A percentile compares a stretch with the other conserved stretches of the same genome.
phyloP scores from a whole-genome alignment of 106 monocot genomes.

The Allium fistulosum region DNA sequence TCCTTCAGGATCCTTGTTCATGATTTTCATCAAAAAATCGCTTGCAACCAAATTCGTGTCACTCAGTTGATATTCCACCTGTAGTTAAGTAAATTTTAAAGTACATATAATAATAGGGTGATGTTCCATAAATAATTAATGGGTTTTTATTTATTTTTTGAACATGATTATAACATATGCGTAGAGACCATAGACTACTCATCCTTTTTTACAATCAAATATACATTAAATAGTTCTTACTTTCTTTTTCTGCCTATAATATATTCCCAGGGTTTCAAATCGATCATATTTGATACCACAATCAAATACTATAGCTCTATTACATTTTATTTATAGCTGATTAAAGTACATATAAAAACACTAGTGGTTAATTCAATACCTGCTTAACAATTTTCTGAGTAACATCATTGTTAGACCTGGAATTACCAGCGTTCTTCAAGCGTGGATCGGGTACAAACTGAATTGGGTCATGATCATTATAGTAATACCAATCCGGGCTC shows the following conservation, averaged over 20 bases:
- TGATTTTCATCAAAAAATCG: slow-evolving; percentile 70
- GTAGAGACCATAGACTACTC: too few relatives aligned
- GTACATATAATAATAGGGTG: too few relatives aligned
- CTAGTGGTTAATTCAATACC: slow-evolving; percentile 15
- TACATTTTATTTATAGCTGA: background rate
- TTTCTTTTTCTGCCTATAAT: too few relatives aligned
- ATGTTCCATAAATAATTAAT: too few relatives aligned
- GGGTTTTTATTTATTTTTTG: too few relatives aligned
- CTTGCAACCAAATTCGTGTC: slow-evolving; percentile 61
- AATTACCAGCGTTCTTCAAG: background rate
- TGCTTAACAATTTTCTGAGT: slow-evolving; percentile 73
- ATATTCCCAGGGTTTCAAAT: too few relatives aligned
- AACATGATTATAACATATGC: too few relatives aligned
- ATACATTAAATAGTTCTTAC: too few relatives aligned
- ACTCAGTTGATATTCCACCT: slow-evolving; percentile 81
- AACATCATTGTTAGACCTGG: slow-evolving; percentile 20
- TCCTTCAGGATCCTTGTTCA: slow-evolving; percentile 76
- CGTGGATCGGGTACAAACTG: slow-evolving; percentile 26
- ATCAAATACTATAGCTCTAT: too few relatives aligned
- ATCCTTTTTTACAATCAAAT: too few relatives aligned
- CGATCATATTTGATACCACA: too few relatives aligned
- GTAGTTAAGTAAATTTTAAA: background rate
- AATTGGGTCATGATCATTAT: slow-evolving; percentile 24
- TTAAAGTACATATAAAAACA: background rate
- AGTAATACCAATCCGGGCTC: slow-evolving; percentile 37